These are phyloP conservation scores for Hygrophoropsis aurantiaca DNA, from an alignment of 768 basidiomycete species.

Conservation along the genomic window DNA sequence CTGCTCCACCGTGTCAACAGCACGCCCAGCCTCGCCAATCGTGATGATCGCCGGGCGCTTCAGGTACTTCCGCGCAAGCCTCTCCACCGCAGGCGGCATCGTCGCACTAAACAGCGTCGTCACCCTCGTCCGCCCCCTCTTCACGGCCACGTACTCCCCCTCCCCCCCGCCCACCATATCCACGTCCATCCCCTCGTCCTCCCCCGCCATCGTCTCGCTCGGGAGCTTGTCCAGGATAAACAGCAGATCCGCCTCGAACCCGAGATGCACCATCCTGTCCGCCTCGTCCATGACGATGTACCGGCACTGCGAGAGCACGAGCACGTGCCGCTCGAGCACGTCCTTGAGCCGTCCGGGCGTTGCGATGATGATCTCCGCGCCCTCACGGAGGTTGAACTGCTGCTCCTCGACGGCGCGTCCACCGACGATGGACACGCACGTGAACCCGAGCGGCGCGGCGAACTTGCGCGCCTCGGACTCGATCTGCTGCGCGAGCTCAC, in stretches of 20 bases:
- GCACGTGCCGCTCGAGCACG: conserved; percentile 92
- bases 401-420: conserved; percentile 98
- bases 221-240: conserved; percentile 95
- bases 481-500: conserved; percentile 97
- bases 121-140: conserved; percentile 82
- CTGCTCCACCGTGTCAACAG: conserved; percentile 98
- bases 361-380: conserved; percentile 97
- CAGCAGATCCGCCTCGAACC: conserved; percentile 92
- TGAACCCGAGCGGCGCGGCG: conserved; percentile 85
- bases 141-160: conserved; percentile 46
- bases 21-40: conserved; percentile 96
- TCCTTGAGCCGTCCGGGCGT: conserved; percentile 98
- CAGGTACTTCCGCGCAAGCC: conserved; percentile 92
- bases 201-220: conserved; percentile 83
- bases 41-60: conserved; percentile 92
- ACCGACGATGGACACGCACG: conserved; percentile 97
- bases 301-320: conserved; percentile 95
- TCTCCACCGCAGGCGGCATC: conserved; percentile 97
- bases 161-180: conserved; percentile 60
- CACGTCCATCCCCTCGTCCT: conserved; percentile 67
- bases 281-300: conserved; percentile 99
- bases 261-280: conserved; percentile 97
- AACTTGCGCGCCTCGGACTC: conserved; percentile 92
- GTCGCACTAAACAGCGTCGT: conserved; percentile 97
- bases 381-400: conserved; percentile 95